Percentiles rank a stretch among this genome's conserved stretches.
These are phyloP conservation scores for Knufia petricola DNA, from an alignment of 2,329 filamentous ascomycete species.

Conservation along the genomic window DNA sequence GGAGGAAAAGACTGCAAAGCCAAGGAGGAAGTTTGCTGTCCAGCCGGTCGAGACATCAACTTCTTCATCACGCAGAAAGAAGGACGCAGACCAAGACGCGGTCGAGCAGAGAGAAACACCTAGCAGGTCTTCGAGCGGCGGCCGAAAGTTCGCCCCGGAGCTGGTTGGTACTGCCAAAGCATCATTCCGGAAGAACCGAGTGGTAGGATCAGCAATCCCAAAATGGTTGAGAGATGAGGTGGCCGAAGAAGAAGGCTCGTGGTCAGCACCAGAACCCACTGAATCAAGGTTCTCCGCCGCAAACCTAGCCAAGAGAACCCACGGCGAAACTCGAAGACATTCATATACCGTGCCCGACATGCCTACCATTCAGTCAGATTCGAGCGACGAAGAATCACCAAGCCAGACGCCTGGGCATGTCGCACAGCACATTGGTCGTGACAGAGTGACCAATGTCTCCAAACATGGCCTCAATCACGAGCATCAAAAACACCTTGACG, in stretches of 20 bases:
- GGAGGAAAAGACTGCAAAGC: constrained; percentile 13
- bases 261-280: constrained; percentile 9
- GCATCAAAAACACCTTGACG: constrained; percentile 62
- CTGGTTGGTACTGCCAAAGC: constrained; percentile 71
- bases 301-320: constrained; percentile 29
- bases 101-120: constrained; percentile 1
- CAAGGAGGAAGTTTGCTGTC: constrained; percentile 30
- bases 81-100: neutral
- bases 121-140: constrained; percentile 16
- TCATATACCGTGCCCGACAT: constrained; percentile 54
- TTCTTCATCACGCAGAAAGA: constrained; percentile 26
- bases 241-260: constrained; percentile 55
- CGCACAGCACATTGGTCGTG: constrained; percentile 22
- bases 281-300: constrained; percentile 39
- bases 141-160: constrained; percentile 60
- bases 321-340: constrained; percentile 36
- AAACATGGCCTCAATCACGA: constrained; percentile 67
- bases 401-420: constrained; percentile 37
- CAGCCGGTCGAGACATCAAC: constrained; percentile 38
- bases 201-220: constrained; percentile 35
- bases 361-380: constrained; percentile 51
- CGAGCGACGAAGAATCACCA: constrained; percentile 42
- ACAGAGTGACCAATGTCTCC: constrained; percentile 41
- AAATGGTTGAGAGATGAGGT: constrained; percentile 57
- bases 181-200: constrained; percentile 56